Evolutionary conservation across 202 grass and related monocot species (phyloP).

Genomic region (Zizania palustris): DNA sequence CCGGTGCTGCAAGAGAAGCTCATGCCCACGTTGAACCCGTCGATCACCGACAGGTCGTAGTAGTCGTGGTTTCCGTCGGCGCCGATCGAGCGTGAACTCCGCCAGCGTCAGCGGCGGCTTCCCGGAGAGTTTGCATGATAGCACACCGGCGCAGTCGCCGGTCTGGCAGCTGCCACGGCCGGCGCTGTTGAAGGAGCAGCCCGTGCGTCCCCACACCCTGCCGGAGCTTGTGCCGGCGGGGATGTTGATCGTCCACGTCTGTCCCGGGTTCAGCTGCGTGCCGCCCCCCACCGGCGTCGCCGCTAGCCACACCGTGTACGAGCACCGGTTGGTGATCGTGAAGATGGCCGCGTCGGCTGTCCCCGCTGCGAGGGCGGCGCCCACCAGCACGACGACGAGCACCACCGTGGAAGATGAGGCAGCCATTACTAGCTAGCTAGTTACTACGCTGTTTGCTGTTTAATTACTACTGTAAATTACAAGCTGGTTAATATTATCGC

Average conservation of each 20-base stretch:
- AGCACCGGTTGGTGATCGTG: conserved; percentile 49
- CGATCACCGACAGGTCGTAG: conserved; percentile 48
- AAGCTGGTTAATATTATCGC: too few species aligned
- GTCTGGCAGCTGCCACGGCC: conserved; percentile 36
- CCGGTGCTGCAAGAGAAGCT: conserved; percentile 35
- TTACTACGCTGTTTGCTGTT: too few species aligned
- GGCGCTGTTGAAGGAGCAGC: conserved; percentile 44
- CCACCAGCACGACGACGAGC: not conserved
- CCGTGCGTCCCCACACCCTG: conserved; percentile 59
- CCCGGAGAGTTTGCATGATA: conserved; percentile 35
- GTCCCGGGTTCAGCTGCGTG: conserved; percentile 20
- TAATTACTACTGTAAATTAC: too few species aligned
- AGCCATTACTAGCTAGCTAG: too few species aligned
- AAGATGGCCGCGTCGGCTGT: conserved; percentile 35
- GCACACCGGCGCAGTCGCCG: conserved; percentile 44
- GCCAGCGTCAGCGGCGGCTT: conserved; percentile 52
- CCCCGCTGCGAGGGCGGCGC: not conserved
- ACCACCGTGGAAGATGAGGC: not conserved
- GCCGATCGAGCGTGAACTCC: conserved; percentile 49
- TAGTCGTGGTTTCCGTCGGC: not conserved
- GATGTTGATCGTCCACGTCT: conserved; percentile 33
- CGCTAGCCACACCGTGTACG: conserved; percentile 46
- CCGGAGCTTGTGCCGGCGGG: conserved; percentile 21
- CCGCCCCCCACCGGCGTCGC: conserved; percentile 44
- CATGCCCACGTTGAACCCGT: conserved; percentile 58